Evolutionary conservation across 192 early-diverging fungal species (phyloP).

Genomic region (Rhizophagus prolifer): DNA sequence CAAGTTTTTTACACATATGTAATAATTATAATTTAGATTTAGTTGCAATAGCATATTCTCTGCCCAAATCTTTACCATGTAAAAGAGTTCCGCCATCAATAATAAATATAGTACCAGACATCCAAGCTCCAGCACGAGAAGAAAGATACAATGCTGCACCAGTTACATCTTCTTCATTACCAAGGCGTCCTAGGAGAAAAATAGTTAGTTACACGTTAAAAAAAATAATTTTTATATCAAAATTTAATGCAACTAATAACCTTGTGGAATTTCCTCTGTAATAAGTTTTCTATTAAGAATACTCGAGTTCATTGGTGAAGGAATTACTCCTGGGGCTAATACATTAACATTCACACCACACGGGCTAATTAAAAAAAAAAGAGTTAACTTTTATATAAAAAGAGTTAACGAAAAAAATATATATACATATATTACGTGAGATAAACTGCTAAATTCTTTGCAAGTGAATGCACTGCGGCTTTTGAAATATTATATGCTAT

Average conservation of each 20-base stretch:
- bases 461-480: conserved; percentile 73
- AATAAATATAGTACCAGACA: background rate
- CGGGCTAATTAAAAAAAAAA: conserved; percentile 31
- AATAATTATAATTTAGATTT: background rate
- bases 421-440: conserved; percentile 32
- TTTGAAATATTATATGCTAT: conserved; percentile 78
- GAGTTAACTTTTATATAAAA: background rate
- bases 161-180: conserved; percentile 13
- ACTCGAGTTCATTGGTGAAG: conserved; percentile 28
- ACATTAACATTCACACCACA: conserved; percentile 65
- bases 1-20: no score
- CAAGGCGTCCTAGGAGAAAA: background rate
- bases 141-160: conserved; percentile 1
- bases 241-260: no score
- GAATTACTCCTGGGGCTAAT: conserved; percentile 69
- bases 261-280: background rate
- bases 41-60: background rate
- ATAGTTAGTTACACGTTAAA: no score
- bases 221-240: no score
- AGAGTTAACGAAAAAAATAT: background rate
- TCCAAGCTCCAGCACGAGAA: conserved; percentile 6
- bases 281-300: no score
- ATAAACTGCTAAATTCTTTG: conserved; percentile 61
- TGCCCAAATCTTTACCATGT: background rate
- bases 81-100: conserved; percentile 17